phyloP scores from a whole-genome alignment of 1,284 basidiomycete species.

The Thelephora terrestris region DNA sequence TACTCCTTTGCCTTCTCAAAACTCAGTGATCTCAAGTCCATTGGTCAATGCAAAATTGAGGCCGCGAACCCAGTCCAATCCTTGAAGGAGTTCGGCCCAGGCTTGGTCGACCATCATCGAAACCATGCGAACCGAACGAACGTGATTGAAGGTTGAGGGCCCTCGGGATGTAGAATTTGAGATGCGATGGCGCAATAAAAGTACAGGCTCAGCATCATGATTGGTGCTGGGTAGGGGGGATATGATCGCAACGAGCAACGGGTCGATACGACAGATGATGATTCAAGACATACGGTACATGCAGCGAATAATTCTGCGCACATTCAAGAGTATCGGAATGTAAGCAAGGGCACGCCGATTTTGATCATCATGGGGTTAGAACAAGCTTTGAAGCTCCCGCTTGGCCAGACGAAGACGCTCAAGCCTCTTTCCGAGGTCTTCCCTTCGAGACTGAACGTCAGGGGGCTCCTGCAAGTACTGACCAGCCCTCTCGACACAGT shows the following conservation, averaged over 20 bases:
- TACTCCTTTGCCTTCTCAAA: constrained; percentile 39
- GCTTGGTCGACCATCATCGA: constrained; percentile 53
- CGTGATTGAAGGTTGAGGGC: too few species aligned
- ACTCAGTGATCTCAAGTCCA: constrained; percentile 35
- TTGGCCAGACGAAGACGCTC: constrained; percentile 42
- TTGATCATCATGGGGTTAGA: constrained; percentile 1
- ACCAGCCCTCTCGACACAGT: constrained; percentile 39
- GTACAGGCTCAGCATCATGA: too few species aligned
- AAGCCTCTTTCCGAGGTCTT: constrained; percentile 40
- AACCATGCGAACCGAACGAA: constrained; percentile 55
- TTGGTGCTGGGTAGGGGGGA: too few species aligned
- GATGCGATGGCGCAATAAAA: too few species aligned
- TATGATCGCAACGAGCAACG: too few species aligned
- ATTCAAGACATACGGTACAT: too few species aligned
- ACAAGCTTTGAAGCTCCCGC: constrained; percentile 30
- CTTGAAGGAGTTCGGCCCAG: constrained; percentile 51
- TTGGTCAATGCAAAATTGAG: constrained; percentile 33
- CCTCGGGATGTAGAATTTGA: too few species aligned
- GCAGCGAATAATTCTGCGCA: too few species aligned
- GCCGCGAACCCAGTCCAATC: constrained; percentile 25
- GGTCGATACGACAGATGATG: too few species aligned
- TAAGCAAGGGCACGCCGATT: too few species aligned
- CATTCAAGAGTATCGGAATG: too few species aligned
- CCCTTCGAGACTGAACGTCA: constrained; percentile 33
- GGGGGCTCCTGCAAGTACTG: constrained; percentile 46